Evolutionary conservation across 306 rosid species (phyloP).

Genomic region (Cucurbita maxima): DNA sequence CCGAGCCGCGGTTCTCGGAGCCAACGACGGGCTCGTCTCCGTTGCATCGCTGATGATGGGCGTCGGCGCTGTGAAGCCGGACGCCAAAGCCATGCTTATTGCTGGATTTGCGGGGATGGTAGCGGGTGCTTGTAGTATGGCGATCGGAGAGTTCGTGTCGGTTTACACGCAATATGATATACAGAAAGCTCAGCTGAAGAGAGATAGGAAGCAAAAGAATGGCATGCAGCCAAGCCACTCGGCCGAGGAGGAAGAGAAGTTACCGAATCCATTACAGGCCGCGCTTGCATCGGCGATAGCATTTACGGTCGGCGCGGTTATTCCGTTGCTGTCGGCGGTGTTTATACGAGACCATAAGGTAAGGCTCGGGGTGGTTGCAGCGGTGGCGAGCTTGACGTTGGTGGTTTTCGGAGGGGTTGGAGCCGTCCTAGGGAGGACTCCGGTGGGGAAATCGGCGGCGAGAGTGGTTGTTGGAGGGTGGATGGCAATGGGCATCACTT

Average conservation of each 20-base stretch:
- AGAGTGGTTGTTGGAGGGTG: conserved; percentile 8
- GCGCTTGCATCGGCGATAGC: conserved; percentile 2
- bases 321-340: not conserved
- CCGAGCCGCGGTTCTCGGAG: conserved; percentile 6
- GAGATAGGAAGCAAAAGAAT: not conserved
- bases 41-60: conserved; percentile 12
- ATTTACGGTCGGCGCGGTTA: conserved; percentile 5
- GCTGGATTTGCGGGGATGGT: conserved; percentile 1
- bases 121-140: conserved; percentile 10
- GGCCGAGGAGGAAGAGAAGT: not conserved
- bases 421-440: not conserved
- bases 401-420: conserved; percentile 2
- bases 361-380: not conserved
- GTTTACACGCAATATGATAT: conserved; percentile 7
- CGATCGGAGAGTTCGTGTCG: conserved; percentile 7
- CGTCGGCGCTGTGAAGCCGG: conserved; percentile 1
- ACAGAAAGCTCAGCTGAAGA: conserved; percentile 1
- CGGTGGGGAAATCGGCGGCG: not conserved
- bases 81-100: conserved; percentile 8
- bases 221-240: not conserved
- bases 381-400: not conserved
- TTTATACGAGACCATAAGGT: conserved; percentile 5
- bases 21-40: conserved; percentile 9
- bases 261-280: conserved; percentile 6
- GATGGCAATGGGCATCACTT: conserved; percentile 12